These are phyloP conservation scores for Kluyveromyces nonfermentans DNA, from an alignment of 805 yeast species.

Conservation along the genomic window DNA sequence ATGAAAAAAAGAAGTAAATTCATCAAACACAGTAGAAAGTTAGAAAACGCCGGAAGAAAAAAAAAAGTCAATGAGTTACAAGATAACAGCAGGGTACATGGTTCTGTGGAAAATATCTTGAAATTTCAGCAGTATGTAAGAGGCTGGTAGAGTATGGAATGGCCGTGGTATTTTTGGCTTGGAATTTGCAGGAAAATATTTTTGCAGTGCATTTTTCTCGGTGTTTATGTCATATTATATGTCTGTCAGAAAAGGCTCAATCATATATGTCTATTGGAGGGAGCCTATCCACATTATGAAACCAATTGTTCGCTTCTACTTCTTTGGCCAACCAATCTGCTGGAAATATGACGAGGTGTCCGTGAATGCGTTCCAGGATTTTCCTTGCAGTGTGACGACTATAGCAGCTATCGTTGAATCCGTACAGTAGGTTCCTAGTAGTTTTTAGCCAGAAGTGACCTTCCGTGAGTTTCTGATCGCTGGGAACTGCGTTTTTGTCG, in stretches of 20 bases:
- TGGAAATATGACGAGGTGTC: constrained; percentile 88
- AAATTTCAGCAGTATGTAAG: too few relatives aligned
- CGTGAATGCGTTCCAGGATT: constrained; percentile 62
- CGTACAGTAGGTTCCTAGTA: constrained; percentile 24
- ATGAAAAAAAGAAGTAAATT: too few relatives aligned
- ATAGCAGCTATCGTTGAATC: constrained; percentile 39
- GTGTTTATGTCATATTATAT: too few relatives aligned
- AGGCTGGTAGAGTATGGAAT: too few relatives aligned
- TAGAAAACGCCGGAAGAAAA: neutral
- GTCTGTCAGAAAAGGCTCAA: too few relatives aligned
- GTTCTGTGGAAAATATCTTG: too few relatives aligned
- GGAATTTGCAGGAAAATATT: too few relatives aligned
- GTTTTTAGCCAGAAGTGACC: constrained; percentile 19
- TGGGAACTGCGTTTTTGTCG: neutral
- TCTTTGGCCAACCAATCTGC: constrained; percentile 83
- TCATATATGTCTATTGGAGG: constrained; percentile 95
- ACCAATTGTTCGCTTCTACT: constrained; percentile 89
- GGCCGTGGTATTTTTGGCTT: too few relatives aligned
- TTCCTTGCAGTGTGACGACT: constrained; percentile 73
- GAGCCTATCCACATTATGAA: constrained; percentile 82
- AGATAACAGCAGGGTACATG: too few relatives aligned
- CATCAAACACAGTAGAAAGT: neutral
- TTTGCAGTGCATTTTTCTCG: too few relatives aligned
- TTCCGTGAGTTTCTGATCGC: constrained; percentile 1
- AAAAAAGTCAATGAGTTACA: neutral